These are phyloP conservation scores for Harringtonia aguacate DNA, from an alignment of 2,329 filamentous ascomycete species.

Conservation along the genomic window DNA sequence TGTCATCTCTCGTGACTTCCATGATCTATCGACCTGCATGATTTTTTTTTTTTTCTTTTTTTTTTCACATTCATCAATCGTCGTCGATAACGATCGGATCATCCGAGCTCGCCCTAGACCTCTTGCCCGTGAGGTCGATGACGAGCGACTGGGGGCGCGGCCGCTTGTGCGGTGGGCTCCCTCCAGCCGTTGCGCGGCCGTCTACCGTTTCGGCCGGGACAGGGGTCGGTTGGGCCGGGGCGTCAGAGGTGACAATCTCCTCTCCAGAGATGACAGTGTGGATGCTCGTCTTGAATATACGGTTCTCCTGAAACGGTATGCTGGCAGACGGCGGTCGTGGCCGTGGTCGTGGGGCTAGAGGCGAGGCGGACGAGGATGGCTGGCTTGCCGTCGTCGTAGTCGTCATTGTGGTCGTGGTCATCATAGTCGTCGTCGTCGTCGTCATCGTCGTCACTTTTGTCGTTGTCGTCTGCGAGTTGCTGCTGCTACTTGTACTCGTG, in stretches of 20 bases:
- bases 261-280: not conserved
- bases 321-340: not conserved
- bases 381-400: not conserved
- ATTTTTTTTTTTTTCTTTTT: no score
- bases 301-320: not conserved
- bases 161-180: not conserved
- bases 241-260: not conserved
- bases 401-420: not conserved
- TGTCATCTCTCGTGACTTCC: no score
- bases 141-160: not conserved
- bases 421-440: not conserved
- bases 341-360: no score
- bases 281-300: slow-evolving; percentile 7
- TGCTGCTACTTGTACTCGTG: no score
- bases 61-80: no score
- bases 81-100: not conserved
- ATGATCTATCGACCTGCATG: no score
- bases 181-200: no score
- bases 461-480: no score
- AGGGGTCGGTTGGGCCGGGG: not conserved
- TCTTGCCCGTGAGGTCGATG: not conserved
- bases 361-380: not conserved
- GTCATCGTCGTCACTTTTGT: no score
- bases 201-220: no score
- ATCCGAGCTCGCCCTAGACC: not conserved